Percentiles rank a stretch among this genome's conserved stretches.
Conservation (phyloP, 257 asterid genomes). For the Echium plantagineum region DNA sequence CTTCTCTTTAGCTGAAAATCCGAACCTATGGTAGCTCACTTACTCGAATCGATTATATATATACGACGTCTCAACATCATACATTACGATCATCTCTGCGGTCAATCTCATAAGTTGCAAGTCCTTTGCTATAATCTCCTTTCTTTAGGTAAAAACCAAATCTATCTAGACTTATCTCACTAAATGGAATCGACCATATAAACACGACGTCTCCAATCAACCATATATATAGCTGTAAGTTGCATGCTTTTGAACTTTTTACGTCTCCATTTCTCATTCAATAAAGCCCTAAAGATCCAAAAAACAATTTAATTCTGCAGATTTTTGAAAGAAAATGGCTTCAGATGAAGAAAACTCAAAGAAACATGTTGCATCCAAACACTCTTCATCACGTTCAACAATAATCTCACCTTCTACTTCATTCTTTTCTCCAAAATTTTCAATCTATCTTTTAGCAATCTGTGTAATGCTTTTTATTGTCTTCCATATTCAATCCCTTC, state of each 20-base stretch:
- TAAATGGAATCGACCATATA: no score
- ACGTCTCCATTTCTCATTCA: not conserved
- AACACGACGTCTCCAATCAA: no score
- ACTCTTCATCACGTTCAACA: slow-evolving; percentile 1
- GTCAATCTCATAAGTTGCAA: no score
- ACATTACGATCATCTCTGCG: no score
- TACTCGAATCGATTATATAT: no score
- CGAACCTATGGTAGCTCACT: no score
- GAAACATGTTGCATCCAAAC: slow-evolving; percentile 13
- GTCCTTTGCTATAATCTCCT: no score
- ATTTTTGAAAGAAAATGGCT: not conserved
- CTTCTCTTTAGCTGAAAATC: not conserved
- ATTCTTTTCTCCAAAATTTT: slow-evolving; percentile 24
- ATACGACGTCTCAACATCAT: no score
- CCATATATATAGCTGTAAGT: no score
- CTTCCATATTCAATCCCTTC: slow-evolving; percentile 46
- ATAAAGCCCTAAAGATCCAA: not conserved
- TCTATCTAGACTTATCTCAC: no score
- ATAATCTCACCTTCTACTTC: slow-evolving; percentile 4
- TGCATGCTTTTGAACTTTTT: not conserved
- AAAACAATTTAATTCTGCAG: not conserved
- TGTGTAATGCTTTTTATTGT: slow-evolving; percentile 25
- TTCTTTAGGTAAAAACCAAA: no score
- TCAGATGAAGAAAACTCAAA: slow-evolving; percentile 20
- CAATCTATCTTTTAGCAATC: slow-evolving; percentile 27